Conservation (phyloP, 768 basidiomycete genomes). For the Cyclocybe aegerita region DNA sequence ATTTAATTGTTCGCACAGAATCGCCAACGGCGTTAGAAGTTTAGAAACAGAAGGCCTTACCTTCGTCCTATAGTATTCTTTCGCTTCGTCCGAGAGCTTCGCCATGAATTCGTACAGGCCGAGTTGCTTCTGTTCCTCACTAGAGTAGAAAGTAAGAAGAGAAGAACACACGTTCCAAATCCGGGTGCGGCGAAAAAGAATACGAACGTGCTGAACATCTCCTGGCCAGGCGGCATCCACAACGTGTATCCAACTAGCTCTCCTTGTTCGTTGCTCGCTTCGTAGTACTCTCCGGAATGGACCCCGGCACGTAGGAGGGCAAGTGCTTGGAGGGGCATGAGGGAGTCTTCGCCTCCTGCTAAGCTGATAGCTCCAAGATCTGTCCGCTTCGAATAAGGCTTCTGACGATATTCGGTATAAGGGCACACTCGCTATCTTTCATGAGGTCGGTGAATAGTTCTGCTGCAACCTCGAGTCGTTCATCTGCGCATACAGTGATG, state of each 20-base stretch:
- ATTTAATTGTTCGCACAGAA: not conserved
- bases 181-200: not conserved
- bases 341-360: constrained; percentile 20
- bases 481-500: constrained; percentile 8
- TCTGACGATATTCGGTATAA: not conserved
- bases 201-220: constrained; percentile 30
- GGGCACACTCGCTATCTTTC: constrained; percentile 15
- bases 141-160: constrained; percentile 3
- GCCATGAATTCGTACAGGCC: constrained; percentile 27
- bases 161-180: not conserved
- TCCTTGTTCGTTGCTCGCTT: constrained; percentile 21
- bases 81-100: constrained; percentile 18
- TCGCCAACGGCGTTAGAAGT: not conserved
- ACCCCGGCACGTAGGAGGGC: constrained; percentile 24
- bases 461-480: constrained; percentile 13
- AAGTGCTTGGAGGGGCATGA: constrained; percentile 21
- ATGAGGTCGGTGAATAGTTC: constrained; percentile 22
- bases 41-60: constrained; percentile 12
- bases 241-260: constrained; percentile 24
- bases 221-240: constrained; percentile 32
- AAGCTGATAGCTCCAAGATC: constrained; percentile 25
- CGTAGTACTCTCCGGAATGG: constrained; percentile 25
- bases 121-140: constrained; percentile 23
- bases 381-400: not conserved
- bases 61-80: constrained; percentile 20